Percentiles rank a stretch among this genome's conserved stretches.
Conservation (phyloP, 2,329 filamentous ascomycete genomes). For the Chrysoporthe deuterocubensis region DNA sequence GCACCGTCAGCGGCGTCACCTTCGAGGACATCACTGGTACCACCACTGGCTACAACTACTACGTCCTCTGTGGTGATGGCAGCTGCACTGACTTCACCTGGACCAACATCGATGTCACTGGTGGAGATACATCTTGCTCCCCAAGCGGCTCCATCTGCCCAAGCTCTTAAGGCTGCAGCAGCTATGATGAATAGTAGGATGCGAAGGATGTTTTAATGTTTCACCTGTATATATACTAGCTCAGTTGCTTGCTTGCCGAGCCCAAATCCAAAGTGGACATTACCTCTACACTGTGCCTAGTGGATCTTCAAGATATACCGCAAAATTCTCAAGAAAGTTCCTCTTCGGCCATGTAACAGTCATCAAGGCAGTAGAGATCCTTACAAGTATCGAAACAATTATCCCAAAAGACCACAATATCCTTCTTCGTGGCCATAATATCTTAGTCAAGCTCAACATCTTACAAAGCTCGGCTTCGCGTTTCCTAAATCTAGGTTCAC, state of each 20-base stretch:
- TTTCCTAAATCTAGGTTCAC: too few species aligned
- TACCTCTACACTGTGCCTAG: background rate
- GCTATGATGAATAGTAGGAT: background rate
- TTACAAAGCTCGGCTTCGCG: too few species aligned
- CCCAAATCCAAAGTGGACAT: background rate
- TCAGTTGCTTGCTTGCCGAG: background rate
- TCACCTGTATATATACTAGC: conserved; percentile 2
- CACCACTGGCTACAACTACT: conserved; percentile 47
- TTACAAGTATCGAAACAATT: too few species aligned
- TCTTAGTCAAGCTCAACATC: too few species aligned
- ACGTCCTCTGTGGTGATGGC: conserved; percentile 59
- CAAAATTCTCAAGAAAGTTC: too few species aligned
- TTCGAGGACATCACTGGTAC: conserved; percentile 48
- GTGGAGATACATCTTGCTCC: conserved; percentile 41
- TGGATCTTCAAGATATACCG: too few species aligned
- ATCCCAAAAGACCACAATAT: too few species aligned
- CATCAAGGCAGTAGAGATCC: too few species aligned
- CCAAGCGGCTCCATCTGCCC: conserved; percentile 19
- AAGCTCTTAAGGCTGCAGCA: background rate
- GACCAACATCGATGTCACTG: conserved; percentile 52
- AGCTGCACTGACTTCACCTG: conserved; percentile 58
- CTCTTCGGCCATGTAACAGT: too few species aligned
- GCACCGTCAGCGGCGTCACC: conserved; percentile 56
- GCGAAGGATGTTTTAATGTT: background rate
- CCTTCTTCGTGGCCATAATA: too few species aligned